These are phyloP conservation scores for Phoma sp. DNA, from an alignment of 2,329 filamentous ascomycete species.

Conservation along the genomic window DNA sequence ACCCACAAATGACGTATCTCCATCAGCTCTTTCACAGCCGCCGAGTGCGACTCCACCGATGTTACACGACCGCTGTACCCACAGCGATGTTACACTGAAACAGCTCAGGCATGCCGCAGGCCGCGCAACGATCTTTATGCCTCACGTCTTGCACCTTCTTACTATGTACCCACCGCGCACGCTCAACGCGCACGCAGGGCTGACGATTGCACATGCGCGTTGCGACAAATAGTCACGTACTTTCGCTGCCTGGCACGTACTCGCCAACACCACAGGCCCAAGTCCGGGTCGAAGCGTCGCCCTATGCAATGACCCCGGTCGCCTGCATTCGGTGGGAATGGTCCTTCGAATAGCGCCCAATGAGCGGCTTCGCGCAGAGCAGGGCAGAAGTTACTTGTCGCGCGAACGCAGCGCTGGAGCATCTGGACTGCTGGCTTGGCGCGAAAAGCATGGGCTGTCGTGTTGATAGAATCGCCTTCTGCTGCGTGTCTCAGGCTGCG, in stretches of 20 bases:
- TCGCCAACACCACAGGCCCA: constrained; percentile 22
- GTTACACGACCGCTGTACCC: constrained; percentile 8
- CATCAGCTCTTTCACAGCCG: constrained; percentile 62
- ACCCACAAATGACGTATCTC: constrained; percentile 57
- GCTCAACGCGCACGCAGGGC: constrained; percentile 24
- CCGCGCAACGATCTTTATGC: constrained; percentile 2
- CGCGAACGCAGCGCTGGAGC: constrained; percentile 25
- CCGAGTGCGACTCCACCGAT: constrained; percentile 53
- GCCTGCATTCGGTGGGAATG: constrained; percentile 24
- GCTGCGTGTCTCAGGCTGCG: constrained; percentile 18
- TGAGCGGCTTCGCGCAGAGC: constrained; percentile 19
- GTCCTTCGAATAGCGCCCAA: constrained; percentile 27
- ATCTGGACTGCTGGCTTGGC: constrained; percentile 13
- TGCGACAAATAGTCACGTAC: constrained; percentile 29
- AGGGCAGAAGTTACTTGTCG: constrained; percentile 26
- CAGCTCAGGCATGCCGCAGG: constrained; percentile 12
- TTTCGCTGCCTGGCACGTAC: constrained; percentile 28
- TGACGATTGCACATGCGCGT: constrained; percentile 25
- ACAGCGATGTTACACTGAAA: constrained; percentile 11
- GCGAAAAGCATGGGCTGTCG: background rate
- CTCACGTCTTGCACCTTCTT: constrained; percentile 11
- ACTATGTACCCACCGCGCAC: constrained; percentile 11
- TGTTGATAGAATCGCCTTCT: constrained; percentile 3
- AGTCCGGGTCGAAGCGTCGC: constrained; percentile 19
- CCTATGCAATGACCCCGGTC: constrained; percentile 20